Evolutionary conservation across 2,329 filamentous ascomycete species (phyloP), one percentile per base, ranked within the genome.

Genomic region (Monilinia vaccinii-corymbosi): DNA sequence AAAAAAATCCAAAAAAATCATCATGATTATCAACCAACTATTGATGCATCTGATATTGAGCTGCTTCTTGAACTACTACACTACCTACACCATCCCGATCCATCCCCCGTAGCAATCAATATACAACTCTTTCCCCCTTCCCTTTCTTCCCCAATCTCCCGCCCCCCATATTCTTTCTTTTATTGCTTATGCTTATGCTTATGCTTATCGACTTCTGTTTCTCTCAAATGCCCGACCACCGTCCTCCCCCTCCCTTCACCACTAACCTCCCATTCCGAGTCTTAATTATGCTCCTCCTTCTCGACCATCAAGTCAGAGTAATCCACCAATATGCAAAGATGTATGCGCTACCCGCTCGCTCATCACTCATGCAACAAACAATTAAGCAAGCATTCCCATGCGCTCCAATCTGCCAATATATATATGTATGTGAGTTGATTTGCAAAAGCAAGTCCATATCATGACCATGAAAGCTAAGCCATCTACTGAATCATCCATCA

Each of bases 401-500:
- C 18, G 25, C 38, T 44, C 38, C 13, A 44, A 32, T 44, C 38
- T 38, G 28, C 28, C 28, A 55, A 55, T 55, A 55, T 45, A 55
- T 55, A 55, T 45, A 45, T 53, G 38, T 53, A 32, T 44, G 38
- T 53, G 50, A 32, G 18, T 34, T 55, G 13, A 32, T 55, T 44
- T 44, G 51, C 38, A 55, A 55, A 55, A 8, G 28, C 38, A 32
- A 34, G 51, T 28, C n/a, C 38, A 21, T 55, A 44, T 44, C 25
- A 55, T 55, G 44, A 55, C n/a, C 38, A 55, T 55, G 21, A 44
- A 55, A 44, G 51, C n/a, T 21, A 16, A 44, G 45, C 40, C 38
- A 44, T 55, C 51, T 55, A 55, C 51, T 55, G 51, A 44, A 55
- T 53, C 51, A 53, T 44, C 9, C 51, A 34, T 53, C 40, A 25